Evolutionary conservation across 371 early-diverging fungal species (phyloP), one percentile per base, ranked within the genome.

Genomic region (Mucor velutinosus): DNA sequence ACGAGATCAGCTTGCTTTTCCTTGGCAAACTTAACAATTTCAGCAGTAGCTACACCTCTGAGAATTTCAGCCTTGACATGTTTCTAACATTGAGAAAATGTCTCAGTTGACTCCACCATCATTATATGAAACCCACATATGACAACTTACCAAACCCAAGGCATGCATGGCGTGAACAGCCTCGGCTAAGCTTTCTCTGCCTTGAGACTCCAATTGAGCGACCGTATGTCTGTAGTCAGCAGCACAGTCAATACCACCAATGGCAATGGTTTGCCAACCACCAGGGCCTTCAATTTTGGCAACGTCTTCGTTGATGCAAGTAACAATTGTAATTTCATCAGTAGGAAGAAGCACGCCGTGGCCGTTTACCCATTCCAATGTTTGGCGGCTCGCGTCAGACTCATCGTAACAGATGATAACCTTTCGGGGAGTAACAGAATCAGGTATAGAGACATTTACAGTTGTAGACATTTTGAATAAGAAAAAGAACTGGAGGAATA

Each of bases 391-490:
- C 7, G 35, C 51, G 17, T 58, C 23, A 15, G 74, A 70, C 17
- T 66, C 58, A 45, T 73, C 74, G 51, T 66, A 66, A n/a, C 62
- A 39, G 51, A 73, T 60, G 21, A 73, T 14, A 14, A 73, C 32
- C 35, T 61, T 65, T 58, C 71, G 58, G 25, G 35, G 56, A 51
- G 51, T 19, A 25, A 12, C 25, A 23, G 51, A 51, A 14, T 51
- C 51, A 51, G 51, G 51, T 8, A 25, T 3, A 51, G 23, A 0
- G 51, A 51, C 51, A 23, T 51, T 51, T 14, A 25, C 51, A 51
- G 25, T 51, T 23, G 21, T 51, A 25, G 51, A 51, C 51, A 51
- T 51, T 51, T 23, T 51, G 7, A 51, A 23, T 21, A 23, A 51
- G 7, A 23, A 51, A 37, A 37, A 37, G 37, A 37, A 2, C 7